These are phyloP conservation scores for Gossypium gossypioides DNA, from an alignment of 441 rosid genomes.

Conservation along the genomic window DNA sequence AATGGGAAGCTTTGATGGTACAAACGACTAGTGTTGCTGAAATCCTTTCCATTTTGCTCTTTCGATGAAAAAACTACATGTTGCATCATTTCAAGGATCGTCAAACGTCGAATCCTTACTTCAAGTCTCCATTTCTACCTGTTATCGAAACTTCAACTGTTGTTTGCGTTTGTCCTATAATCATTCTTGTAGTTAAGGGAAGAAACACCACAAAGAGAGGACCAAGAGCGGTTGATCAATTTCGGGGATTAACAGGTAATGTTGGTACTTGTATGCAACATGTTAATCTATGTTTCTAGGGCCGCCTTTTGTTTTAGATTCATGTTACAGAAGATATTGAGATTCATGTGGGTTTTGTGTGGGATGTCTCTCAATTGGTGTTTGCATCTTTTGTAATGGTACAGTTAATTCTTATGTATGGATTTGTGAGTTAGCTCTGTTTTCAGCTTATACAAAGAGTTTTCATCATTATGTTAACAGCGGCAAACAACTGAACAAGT, in stretches of 20 bases:
- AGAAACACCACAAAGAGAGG: conserved; percentile 12
- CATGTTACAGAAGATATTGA: conserved; percentile 19
- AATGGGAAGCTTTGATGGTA: conserved; percentile 67
- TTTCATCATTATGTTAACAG: background rate
- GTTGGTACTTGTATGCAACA: conserved; percentile 15
- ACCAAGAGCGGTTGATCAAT: background rate
- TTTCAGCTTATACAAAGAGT: conserved; percentile 21
- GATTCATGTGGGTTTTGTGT: conserved; percentile 22
- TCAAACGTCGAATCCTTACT: conserved; percentile 16
- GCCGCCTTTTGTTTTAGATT: conserved; percentile 6
- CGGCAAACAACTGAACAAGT: background rate
- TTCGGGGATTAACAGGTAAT: background rate
- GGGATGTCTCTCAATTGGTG: conserved; percentile 15
- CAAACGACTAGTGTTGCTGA: conserved; percentile 41
- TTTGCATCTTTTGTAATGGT: conserved; percentile 15
- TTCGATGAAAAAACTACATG: background rate
- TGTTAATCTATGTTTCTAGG: conserved; percentile 34
- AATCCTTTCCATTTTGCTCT: conserved; percentile 3
- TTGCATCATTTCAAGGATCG: conserved; percentile 11
- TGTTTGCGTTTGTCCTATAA: conserved; percentile 22
- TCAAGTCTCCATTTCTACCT: conserved; percentile 16
- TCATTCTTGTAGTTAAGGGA: conserved; percentile 29
- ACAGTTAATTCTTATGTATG: conserved; percentile 14
- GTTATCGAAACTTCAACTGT: conserved; percentile 6
- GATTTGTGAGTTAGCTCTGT: conserved; percentile 17